A percentile compares a stretch with the other conserved stretches of the same genome.
Conservation (phyloP, 108 stramenopile species). For the Fistulifera solaris region DNA sequence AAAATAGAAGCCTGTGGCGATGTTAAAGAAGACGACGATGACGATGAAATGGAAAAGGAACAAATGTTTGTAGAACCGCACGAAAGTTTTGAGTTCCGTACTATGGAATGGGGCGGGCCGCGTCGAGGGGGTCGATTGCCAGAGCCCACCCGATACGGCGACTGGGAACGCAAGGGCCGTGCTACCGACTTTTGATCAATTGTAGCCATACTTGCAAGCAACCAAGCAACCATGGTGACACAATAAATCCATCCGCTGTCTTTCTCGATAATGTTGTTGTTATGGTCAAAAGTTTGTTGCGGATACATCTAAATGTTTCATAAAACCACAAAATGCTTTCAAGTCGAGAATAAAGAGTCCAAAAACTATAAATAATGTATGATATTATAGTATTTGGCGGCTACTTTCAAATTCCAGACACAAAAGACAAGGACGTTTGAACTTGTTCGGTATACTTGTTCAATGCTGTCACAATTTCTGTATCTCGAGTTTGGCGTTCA, state of each 20-base stretch:
- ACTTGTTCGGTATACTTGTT: conserved; percentile 85
- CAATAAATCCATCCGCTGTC: too few species aligned
- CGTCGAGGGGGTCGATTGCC: conserved; percentile 81
- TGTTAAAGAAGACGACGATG: conserved; percentile 11
- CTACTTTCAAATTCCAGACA: neutral
- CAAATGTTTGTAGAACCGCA: conserved; percentile 82
- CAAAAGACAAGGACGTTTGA: conserved; percentile 61
- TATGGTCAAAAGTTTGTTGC: too few species aligned
- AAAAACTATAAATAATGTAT: too few species aligned
- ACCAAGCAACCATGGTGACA: too few species aligned
- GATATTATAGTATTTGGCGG: too few species aligned
- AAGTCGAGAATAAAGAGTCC: too few species aligned
- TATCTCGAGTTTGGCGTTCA: conserved; percentile 79
- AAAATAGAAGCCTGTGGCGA: neutral
- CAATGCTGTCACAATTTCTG: conserved; percentile 82
- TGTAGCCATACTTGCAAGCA: too few species aligned
- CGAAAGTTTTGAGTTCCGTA: conserved; percentile 49
- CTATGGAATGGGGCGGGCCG: conserved; percentile 93
- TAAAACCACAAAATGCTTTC: too few species aligned
- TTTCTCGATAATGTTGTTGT: too few species aligned
- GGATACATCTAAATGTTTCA: too few species aligned
- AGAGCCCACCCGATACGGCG: conserved; percentile 96
- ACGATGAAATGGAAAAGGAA: conserved; percentile 89
- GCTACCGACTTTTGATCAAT: conserved; percentile 84
- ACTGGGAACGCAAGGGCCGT: conserved; percentile 97